A percentile compares a stretch with the other conserved stretches of the same genome.
These are phyloP conservation scores for Boechera divaricarpa DNA, from an alignment of 345 rosid species.

Conservation along the genomic window DNA sequence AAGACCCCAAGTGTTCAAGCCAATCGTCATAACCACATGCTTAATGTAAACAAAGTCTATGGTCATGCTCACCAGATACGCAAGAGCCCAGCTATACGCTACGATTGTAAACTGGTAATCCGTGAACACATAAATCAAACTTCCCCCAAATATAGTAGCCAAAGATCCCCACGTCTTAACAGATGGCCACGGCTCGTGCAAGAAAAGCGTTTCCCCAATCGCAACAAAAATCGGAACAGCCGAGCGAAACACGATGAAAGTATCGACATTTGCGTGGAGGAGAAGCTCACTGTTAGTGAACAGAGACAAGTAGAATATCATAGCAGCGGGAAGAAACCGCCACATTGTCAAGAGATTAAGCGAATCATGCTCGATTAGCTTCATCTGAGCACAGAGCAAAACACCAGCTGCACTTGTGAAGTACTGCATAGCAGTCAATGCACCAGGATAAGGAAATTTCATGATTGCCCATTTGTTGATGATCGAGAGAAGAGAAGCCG, in stretches of 20 bases:
- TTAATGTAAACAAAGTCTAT: constrained; percentile 98
- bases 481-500: constrained; percentile 94
- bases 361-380: constrained; percentile 70
- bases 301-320: constrained; percentile 87
- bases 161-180: constrained; percentile 84
- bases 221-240: constrained; percentile 96
- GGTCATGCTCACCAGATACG: constrained; percentile 90
- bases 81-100: constrained; percentile 91
- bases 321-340: constrained; percentile 94
- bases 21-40: constrained; percentile 98
- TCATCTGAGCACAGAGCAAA: constrained; percentile 58
- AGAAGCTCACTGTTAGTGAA: constrained; percentile 98
- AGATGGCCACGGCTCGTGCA: constrained; percentile 91
- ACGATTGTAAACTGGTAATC: constrained; percentile 85
- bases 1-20: constrained; percentile 95
- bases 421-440: constrained; percentile 91
- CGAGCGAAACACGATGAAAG: constrained; percentile 92
- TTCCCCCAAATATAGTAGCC: constrained; percentile 83
- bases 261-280: constrained; percentile 95
- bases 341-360: constrained; percentile 83
- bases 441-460: constrained; percentile 97
- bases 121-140: constrained; percentile 81
- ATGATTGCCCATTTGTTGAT: constrained; percentile 98
- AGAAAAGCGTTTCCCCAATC: constrained; percentile 79
- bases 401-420: constrained; percentile 92